Evolutionary conservation across 345 rosid genomes (phyloP).

Genomic region (Diplotaxis tenuifolia): DNA sequence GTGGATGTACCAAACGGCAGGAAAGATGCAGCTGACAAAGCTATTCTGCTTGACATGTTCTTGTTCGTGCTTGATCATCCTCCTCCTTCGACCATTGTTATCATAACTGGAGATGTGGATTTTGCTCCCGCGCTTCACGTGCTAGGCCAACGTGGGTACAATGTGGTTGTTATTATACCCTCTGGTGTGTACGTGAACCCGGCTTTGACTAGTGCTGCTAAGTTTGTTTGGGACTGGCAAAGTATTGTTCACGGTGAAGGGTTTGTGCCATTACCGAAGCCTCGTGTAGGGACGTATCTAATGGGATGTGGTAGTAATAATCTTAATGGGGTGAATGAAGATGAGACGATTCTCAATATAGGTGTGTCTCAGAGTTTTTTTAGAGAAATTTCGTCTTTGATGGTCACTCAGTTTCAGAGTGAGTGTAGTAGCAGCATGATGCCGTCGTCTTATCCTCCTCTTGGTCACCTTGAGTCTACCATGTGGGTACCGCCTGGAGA

Average conservation of each 20-base stretch:
- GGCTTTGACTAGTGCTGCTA: slow-evolving; percentile 86
- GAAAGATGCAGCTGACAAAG: slow-evolving; percentile 97
- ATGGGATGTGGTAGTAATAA: slow-evolving; percentile 49
- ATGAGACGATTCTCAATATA: slow-evolving; percentile 68
- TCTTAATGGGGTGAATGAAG: slow-evolving; percentile 56
- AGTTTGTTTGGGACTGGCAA: slow-evolving; percentile 96
- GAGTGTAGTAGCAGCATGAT: slow-evolving; percentile 28
- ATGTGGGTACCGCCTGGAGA: slow-evolving; percentile 97
- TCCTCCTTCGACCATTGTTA: slow-evolving; percentile 81
- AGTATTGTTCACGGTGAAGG: slow-evolving; percentile 97
- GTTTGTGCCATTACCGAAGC: slow-evolving; percentile 54
- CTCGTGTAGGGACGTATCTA: slow-evolving; percentile 50
- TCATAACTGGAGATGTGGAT: slow-evolving; percentile 96
- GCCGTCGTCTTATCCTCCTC: slow-evolving; percentile 51
- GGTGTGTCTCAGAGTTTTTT: slow-evolving; percentile 58
- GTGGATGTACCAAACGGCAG: slow-evolving; percentile 95
- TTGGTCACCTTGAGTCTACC: slow-evolving; percentile 56
- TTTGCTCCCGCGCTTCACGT: slow-evolving; percentile 95
- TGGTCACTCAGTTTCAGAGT: slow-evolving; percentile 50
- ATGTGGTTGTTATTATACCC: slow-evolving; percentile 83
- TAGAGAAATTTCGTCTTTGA: slow-evolving; percentile 53
- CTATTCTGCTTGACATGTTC: slow-evolving; percentile 94
- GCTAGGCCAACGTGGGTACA: slow-evolving; percentile 90
- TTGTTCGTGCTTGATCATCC: slow-evolving; percentile 88
- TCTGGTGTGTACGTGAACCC: slow-evolving; percentile 79